Evolutionary conservation across 139 green algal species (phyloP).

Genomic region (Penium margaritaceum): DNA sequence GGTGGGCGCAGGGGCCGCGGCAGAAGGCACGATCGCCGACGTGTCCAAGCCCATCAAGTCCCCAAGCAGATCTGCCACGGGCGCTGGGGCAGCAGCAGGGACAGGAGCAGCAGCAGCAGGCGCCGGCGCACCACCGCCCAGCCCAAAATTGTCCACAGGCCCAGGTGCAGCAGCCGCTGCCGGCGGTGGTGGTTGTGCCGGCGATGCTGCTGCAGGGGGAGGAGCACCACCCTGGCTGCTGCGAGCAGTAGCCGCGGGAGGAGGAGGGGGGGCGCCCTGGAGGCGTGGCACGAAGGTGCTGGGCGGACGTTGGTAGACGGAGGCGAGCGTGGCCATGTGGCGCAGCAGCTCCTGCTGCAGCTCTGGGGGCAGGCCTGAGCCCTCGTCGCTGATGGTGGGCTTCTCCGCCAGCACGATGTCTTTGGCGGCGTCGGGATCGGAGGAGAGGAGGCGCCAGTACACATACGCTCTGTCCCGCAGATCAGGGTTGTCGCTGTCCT

Average conservation of each 20-base stretch:
- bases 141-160: conserved; percentile 5
- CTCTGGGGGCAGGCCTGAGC: conserved; percentile 62
- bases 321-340: conserved; percentile 73
- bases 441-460: conserved; percentile 96
- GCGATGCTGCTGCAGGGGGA: background rate
- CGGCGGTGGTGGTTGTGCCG: background rate
- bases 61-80: conserved; percentile 52
- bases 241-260: conserved; percentile 10
- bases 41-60: conserved; percentile 67
- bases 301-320: conserved; percentile 89
- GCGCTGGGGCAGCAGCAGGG: background rate
- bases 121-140: too few relatives aligned
- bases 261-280: too few relatives aligned
- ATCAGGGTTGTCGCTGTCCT: conserved; percentile 96
- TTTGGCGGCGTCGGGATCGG: conserved; percentile 87
- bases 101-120: conserved; percentile 4
- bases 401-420: conserved; percentile 89
- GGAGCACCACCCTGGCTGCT: background rate
- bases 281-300: conserved; percentile 49
- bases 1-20: conserved; percentile 2
- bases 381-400: conserved; percentile 77
- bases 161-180: background rate
- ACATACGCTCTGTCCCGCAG: conserved; percentile 92
- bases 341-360: conserved; percentile 72
- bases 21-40: background rate